These are phyloP conservation scores for Parafenestella ontariensis DNA, from an alignment of 2,329 filamentous ascomycete genomes.

Conservation along the genomic window DNA sequence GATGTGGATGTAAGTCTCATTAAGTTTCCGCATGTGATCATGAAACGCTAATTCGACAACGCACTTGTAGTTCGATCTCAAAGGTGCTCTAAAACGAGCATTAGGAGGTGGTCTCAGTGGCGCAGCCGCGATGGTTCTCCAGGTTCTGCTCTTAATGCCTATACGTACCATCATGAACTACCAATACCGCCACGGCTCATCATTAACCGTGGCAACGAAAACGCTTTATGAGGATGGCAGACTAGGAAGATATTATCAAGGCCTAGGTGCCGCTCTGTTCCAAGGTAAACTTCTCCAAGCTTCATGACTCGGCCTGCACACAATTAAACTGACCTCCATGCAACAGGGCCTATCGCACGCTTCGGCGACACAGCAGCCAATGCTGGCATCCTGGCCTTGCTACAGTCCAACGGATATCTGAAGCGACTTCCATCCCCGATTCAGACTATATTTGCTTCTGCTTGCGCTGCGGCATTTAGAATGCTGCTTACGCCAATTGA, in stretches of 20 bases:
- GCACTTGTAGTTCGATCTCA: conserved; percentile 30
- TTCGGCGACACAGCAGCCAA: conserved; percentile 42
- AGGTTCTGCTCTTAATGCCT: conserved; percentile 39
- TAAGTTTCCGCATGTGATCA: neutral
- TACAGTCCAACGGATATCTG: conserved; percentile 35
- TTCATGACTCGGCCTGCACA: neutral
- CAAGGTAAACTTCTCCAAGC: conserved; percentile 19
- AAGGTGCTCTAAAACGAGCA: conserved; percentile 33
- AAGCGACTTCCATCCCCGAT: conserved; percentile 33
- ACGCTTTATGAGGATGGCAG: conserved; percentile 36
- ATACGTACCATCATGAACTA: conserved; percentile 43
- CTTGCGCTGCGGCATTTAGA: conserved; percentile 34
- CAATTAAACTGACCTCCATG: neutral
- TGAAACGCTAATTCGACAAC: neutral
- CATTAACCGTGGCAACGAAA: conserved; percentile 31
- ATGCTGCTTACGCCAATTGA: conserved; percentile 40
- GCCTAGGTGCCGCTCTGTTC: conserved; percentile 32
- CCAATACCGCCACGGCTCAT: conserved; percentile 39
- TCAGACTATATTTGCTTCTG: conserved; percentile 37
- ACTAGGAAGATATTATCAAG: conserved; percentile 34
- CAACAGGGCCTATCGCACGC: conserved; percentile 31
- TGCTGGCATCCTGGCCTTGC: conserved; percentile 36
- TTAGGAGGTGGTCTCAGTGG: conserved; percentile 39
- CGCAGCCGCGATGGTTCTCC: conserved; percentile 39
- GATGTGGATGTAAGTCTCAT: conserved; percentile 31